Evolutionary conservation across 129 eudicot genomes (phyloP).

Genomic region (Heracleum sosnowskyi): DNA sequence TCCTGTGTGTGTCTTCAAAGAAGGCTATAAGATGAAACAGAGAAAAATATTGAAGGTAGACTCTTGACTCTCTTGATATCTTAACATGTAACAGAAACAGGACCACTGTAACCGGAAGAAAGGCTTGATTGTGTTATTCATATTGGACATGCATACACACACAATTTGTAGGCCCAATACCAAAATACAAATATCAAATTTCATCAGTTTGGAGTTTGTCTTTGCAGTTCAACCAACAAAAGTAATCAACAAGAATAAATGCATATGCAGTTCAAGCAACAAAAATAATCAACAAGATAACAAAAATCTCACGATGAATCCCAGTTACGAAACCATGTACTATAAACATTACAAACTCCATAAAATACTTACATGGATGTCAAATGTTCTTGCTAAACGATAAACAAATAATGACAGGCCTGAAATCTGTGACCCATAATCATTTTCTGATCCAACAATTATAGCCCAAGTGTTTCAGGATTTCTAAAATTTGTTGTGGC

Average conservation of each 20-base stretch:
- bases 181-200: not conserved
- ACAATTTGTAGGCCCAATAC: not conserved
- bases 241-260: not conserved
- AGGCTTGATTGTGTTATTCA: not conserved
- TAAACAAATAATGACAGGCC: not conserved
- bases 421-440: not conserved
- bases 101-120: no score
- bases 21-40: no score
- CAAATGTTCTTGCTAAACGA: not conserved
- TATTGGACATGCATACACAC: not conserved
- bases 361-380: not conserved
- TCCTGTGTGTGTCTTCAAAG: no score
- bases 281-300: not conserved
- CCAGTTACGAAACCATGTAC: not conserved
- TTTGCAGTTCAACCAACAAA: not conserved
- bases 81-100: no score
- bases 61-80: no score
- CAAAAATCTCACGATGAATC: not conserved
- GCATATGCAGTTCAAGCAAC: not conserved
- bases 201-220: not conserved
- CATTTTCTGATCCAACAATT: conserved; percentile 21
- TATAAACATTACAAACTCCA: not conserved
- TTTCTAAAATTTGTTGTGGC: not conserved
- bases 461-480: conserved; percentile 11
- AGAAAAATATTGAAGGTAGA: no score